phyloP scores from a whole-genome alignment of 2,329 filamentous ascomycete species.

The Alternaria longipes region DNA sequence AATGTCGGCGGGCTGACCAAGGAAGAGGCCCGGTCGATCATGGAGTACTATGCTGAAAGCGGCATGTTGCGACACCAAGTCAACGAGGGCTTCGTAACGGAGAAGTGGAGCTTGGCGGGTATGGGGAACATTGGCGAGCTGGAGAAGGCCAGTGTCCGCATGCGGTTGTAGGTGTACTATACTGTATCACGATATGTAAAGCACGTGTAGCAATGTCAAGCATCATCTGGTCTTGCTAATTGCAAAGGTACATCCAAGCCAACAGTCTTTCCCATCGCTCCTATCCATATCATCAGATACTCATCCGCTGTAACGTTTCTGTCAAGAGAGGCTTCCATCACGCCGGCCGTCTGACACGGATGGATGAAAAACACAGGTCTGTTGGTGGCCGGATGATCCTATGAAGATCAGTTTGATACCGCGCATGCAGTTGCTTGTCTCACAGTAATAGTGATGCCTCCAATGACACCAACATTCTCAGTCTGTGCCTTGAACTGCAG shows the following conservation, averaged over 20 bases:
- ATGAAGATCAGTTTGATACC: not conserved
- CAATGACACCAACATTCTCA: conserved; percentile 48
- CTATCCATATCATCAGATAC: conserved; percentile 89
- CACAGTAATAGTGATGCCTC: conserved; percentile 52
- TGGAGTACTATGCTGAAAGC: conserved; percentile 94
- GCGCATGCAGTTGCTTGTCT: conserved; percentile 10
- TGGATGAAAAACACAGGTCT: conserved; percentile 89
- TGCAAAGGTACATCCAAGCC: conserved; percentile 79
- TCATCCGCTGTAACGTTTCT: conserved; percentile 59
- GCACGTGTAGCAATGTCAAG: conserved; percentile 22
- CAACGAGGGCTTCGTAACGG: conserved; percentile 74
- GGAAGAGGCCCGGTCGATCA: conserved; percentile 76
- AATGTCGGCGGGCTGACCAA: conserved; percentile 75
- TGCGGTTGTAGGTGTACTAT: conserved; percentile 43
- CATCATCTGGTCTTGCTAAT: conserved; percentile 52
- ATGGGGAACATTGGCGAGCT: conserved; percentile 86
- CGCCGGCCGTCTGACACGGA: conserved; percentile 86
- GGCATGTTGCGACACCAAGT: conserved; percentile 78
- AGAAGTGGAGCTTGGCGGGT: conserved; percentile 86
- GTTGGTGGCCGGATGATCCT: conserved; percentile 85
- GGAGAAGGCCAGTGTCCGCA: conserved; percentile 69
- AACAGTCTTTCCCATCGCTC: conserved; percentile 82
- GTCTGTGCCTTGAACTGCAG: conserved; percentile 43
- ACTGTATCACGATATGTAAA: conserved; percentile 29
- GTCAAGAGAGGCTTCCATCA: conserved; percentile 67